Base-by-base conservation (phyloP, 2,329 filamentous ascomycete genomes). In the Beauveria scarabaeidicola region DNA sequence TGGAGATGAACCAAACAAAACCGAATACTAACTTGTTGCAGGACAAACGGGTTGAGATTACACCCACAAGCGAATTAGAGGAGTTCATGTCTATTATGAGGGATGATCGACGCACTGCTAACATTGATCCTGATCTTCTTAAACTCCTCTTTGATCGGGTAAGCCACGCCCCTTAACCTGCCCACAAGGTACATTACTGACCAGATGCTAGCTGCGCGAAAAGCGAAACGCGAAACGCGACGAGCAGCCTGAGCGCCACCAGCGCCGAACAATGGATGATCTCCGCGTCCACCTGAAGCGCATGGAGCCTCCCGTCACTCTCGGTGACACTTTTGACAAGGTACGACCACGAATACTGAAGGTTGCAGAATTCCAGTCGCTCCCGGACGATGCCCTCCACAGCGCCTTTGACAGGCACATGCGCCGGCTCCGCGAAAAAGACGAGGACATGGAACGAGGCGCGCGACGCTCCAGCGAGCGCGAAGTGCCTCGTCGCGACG, bases 11-110 rank as follows among this genome's bases (percentile, higher is more conserved):
- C 27, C 61, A 66, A 56, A 69, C 27, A 19, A 38, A 44, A 58
- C 61, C 32, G 1, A 36, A 19, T 48, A 25, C 75, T 83, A 66
- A 83, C 67, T 50, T 58, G 11, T 50, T 29, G 17, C 66, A 95
- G 89, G 91, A 96, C 75, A 89, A 90, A 78, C 90, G 87, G 69
- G 96, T 91, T 81, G 92, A 97, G 74, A 85, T 97, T 68, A 91
- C 88, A 65, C 81, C 88, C 64, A 88, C 89, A 69, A 97, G 92
- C 68, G 87, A 89, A 51, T 86, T 95, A 73, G 89, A 96, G 70
- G 91, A 96, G 69, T 97, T 97, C 77, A 78, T 87, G 71, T 79
- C 83, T 69, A 79, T 94, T 67, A 86, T 97, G 81, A 87, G 86
- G 73, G 85, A 86, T 79, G 91, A 97, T 80, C 84, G 86, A 69